A percentile compares a stretch with the other conserved stretches of the same genome.
These are phyloP conservation scores for Emmonsiellopsis sp. DNA, from an alignment of 2,329 filamentous ascomycete genomes.

Conservation along the genomic window DNA sequence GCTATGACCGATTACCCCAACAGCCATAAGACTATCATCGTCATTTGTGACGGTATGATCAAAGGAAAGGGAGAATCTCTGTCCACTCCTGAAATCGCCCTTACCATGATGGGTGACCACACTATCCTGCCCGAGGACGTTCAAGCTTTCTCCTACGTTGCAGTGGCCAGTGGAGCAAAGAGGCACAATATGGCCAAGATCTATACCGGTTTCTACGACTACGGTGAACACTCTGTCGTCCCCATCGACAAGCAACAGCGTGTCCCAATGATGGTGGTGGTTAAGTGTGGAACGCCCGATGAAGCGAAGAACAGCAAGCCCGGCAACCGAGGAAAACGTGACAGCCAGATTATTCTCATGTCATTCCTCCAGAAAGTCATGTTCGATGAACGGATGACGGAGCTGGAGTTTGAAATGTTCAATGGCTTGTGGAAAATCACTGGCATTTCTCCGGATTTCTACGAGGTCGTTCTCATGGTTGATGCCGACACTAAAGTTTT, in stretches of 20 bases:
- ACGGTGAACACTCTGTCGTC: slow-evolving; percentile 71
- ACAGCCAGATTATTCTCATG: slow-evolving; percentile 99
- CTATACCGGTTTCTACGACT: slow-evolving; percentile 97
- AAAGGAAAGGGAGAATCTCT: slow-evolving; percentile 84
- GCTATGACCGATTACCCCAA: slow-evolving; percentile 98
- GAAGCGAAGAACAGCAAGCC: slow-evolving; percentile 76
- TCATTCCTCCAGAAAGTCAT: slow-evolving; percentile 99
- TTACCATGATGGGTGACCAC: slow-evolving; percentile 92
- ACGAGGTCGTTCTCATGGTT: slow-evolving; percentile 97
- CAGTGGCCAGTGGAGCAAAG: slow-evolving; percentile 89
- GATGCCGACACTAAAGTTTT: slow-evolving; percentile 99
- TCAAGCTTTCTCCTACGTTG: slow-evolving; percentile 87
- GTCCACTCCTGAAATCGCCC: slow-evolving; percentile 80
- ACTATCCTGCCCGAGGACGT: slow-evolving; percentile 73
- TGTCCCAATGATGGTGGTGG: slow-evolving; percentile 93
- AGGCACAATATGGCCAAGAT: slow-evolving; percentile 99
- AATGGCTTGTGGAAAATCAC: slow-evolving; percentile 98
- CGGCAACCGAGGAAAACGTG: slow-evolving; percentile 94
- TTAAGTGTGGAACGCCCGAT: slow-evolving; percentile 90
- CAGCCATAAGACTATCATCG: slow-evolving; percentile 93
- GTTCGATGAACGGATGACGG: slow-evolving; percentile 99
- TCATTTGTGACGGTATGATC: slow-evolving; percentile 95
- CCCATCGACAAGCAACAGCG: slow-evolving; percentile 84
- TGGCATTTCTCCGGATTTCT: slow-evolving; percentile 95
- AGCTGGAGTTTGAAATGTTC: slow-evolving; percentile 99